Percentiles rank a stretch among this genome's conserved stretches.
These are phyloP conservation scores for Balamuthia mandrillaris DNA, from an alignment of 208 protist species.

Conservation along the genomic window DNA sequence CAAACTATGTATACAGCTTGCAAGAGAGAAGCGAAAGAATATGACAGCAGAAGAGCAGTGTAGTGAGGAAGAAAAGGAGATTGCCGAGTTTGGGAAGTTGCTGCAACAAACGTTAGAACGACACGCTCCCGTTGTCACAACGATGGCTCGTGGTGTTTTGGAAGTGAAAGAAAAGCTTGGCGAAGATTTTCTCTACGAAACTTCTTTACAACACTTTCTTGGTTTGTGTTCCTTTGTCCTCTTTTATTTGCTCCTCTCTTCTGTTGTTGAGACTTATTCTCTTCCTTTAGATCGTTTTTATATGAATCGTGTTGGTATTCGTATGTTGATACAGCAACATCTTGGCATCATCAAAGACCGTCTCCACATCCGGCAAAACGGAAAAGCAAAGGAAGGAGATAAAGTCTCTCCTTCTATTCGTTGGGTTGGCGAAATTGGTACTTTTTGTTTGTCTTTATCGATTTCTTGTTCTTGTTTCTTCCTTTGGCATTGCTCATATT, in stretches of 20 bases:
- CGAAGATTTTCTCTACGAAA: slow-evolving; percentile 18
- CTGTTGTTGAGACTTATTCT: neutral
- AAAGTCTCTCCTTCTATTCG: too few species aligned
- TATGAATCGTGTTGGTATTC: slow-evolving; percentile 27
- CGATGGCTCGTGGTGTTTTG: slow-evolving; percentile 11
- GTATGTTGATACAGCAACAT: slow-evolving; percentile 23
- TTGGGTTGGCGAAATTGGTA: too few species aligned
- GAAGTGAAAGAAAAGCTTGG: slow-evolving; percentile 6
- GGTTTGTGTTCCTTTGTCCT: neutral
- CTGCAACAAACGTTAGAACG: neutral
- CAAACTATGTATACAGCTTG: too few species aligned
- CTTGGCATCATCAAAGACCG: slow-evolving; percentile 21
- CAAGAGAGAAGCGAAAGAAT: too few species aligned
- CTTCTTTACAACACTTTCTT: slow-evolving; percentile 1
- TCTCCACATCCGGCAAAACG: too few species aligned
- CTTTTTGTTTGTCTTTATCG: too few species aligned
- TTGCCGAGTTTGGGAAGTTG: slow-evolving; percentile 19
- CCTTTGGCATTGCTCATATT: too few species aligned
- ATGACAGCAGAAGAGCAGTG: too few species aligned
- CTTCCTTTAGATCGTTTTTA: slow-evolving; percentile 3
- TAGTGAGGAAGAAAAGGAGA: too few species aligned
- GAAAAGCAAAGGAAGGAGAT: too few species aligned
- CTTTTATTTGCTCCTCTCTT: neutral
- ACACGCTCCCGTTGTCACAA: neutral
- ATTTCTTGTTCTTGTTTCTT: too few species aligned